A percentile compares a stretch with the other conserved stretches of the same genome.
Evolutionary conservation across 1,284 basidiomycete genomes (phyloP).

Genomic region (Cutaneotrichosporon sp.): DNA sequence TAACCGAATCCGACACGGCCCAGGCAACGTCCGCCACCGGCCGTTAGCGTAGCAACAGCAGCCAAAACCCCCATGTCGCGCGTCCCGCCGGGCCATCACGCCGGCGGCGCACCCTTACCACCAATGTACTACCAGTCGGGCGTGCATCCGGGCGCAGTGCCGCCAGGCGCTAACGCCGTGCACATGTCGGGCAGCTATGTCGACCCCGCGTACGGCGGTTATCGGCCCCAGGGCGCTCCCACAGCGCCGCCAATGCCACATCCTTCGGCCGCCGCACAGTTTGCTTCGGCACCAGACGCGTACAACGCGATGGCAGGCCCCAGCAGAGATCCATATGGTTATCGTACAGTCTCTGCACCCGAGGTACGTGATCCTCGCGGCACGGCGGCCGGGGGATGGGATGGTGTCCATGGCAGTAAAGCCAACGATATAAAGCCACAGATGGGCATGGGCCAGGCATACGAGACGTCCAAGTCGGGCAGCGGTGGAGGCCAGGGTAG

Average conservation of each 20-base stretch:
- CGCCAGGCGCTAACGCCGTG: constrained; percentile 1
- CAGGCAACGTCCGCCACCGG: too few relatives aligned
- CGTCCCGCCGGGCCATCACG: constrained; percentile 11
- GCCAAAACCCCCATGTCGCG: constrained; percentile 12
- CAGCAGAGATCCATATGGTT: constrained; percentile 13
- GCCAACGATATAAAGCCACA: neutral
- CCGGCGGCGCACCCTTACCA: constrained; percentile 10
- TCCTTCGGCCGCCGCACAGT: neutral
- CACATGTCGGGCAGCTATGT: constrained; percentile 10
- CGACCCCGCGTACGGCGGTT: constrained; percentile 10
- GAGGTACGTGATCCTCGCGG: neutral
- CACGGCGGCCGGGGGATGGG: neutral
- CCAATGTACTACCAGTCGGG: constrained; percentile 13
- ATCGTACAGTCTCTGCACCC: neutral
- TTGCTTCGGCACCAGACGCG: neutral
- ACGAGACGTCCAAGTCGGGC: neutral
- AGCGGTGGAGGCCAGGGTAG: neutral
- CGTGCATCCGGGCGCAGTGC: constrained; percentile 3
- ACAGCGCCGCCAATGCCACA: neutral
- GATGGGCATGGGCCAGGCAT: neutral
- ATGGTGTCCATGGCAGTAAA: neutral
- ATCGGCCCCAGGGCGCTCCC: neutral
- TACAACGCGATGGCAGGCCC: constrained; percentile 19
- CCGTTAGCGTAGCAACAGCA: too few relatives aligned
- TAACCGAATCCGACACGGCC: too few relatives aligned